Evolutionary conservation across 208 protist genomes (phyloP), one percentile per base, ranked within the genome.

Genomic region (Trypanosoma congolense): DNA sequence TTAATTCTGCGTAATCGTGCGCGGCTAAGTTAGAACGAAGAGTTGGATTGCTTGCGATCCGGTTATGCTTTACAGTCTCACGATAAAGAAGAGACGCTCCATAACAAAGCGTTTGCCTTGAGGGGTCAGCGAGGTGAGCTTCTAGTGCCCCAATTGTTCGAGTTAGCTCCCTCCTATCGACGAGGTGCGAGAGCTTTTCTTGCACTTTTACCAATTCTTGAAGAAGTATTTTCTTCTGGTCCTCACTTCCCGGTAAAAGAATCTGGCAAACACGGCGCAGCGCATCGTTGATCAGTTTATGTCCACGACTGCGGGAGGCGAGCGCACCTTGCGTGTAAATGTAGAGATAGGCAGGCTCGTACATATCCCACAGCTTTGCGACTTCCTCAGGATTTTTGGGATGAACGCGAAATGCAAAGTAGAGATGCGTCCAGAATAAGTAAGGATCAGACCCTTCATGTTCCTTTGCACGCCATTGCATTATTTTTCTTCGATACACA

Each of bases 401-500:
- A 53, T 88, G 70, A 41, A 92, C 87, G 29, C 83, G 80, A 46
- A 92, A 92, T 14, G 77, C 73, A 63, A 94, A 94, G 73, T 91
- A 91, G 24, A 94, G 56, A 60, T 92, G 83, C 14, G 83, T 92
- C 82, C 82, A 92, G 68, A 79, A 92, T 40, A 89, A 80, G 25
- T 83, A 88, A 24, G 83, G 67, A 49, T 92, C 83, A 2, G 82
- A 89, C 19, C 80, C 84, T 31, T 84, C 80, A 47, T 77, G 28
- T 55, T 94, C 83, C 49, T 56, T 43, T 19, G 78, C 70, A n/a
- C 87, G 75, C 84, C 87, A 94, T 35, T 54, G 58, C 24, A 94
- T 46, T 26, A 94, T 59, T 60, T 89, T 90, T 22, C 71, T 64
- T 9, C 87, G 78, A 44, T 90, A 91, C 12, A 83, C 45, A 43